A percentile compares a stretch with the other conserved stretches of the same genome.
phyloP scores from a whole-genome alignment of 2,329 filamentous ascomycete genomes.

The Calonectria honghensis region DNA sequence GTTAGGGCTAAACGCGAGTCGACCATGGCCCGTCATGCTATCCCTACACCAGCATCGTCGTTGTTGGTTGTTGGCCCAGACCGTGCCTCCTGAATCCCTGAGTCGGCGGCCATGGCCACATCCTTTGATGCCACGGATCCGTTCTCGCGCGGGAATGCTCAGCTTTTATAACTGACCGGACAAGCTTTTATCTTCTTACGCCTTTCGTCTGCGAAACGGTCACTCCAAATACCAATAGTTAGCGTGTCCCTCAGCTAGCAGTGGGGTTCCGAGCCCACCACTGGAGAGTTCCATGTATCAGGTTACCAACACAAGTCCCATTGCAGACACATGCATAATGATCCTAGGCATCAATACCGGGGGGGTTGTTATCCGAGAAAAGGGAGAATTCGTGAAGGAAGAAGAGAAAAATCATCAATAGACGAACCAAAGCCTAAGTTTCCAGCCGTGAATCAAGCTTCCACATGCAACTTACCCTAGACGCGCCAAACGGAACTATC shows the following conservation, averaged over 20 bases:
- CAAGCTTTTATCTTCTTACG: neutral
- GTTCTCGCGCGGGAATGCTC: neutral
- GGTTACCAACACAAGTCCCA: neutral
- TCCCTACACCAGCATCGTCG: neutral
- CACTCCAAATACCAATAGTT: neutral
- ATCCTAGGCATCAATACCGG: neutral
- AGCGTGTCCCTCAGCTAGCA: neutral
- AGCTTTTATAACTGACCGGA: neutral
- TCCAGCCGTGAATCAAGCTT: neutral
- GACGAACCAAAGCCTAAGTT: too few species aligned
- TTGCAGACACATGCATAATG: neutral
- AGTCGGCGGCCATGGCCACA: neutral
- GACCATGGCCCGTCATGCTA: neutral
- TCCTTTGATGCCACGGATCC: neutral
- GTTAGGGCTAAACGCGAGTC: neutral
- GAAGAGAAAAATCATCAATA: neutral
- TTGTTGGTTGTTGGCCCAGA: neutral
- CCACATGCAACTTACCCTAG: slow-evolving; percentile 15
- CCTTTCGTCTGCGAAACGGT: neutral
- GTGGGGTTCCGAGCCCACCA: neutral
- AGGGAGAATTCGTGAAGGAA: neutral
- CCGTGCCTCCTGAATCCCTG: slow-evolving; percentile 16
- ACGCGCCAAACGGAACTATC: slow-evolving; percentile 12
- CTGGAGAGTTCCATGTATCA: neutral
- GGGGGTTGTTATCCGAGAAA: neutral